These are phyloP conservation scores for Arabidopsis lyrata DNA, from an alignment of 441 rosid species.

Conservation along the genomic window DNA sequence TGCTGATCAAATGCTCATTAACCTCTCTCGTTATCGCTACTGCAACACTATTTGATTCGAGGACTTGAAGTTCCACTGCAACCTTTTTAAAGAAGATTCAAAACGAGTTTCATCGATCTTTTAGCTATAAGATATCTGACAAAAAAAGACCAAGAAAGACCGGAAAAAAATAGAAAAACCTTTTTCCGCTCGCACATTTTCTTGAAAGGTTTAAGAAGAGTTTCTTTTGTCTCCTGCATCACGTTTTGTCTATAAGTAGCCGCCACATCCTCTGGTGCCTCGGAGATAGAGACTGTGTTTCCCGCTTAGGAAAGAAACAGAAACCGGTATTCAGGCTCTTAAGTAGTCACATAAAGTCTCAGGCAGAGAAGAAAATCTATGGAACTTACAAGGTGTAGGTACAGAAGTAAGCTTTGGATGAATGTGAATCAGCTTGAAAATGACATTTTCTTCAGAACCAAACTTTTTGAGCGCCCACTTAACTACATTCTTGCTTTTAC, in stretches of 20 bases:
- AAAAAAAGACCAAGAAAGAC: constrained; percentile 17
- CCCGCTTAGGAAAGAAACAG: constrained; percentile 62
- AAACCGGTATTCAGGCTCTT: constrained; percentile 3
- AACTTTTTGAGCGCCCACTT: constrained; percentile 85
- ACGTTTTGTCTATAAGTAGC: constrained; percentile 69
- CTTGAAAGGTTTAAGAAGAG: constrained; percentile 69
- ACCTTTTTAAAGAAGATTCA: constrained; percentile 53
- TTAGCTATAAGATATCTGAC: not conserved
- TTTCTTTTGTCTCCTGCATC: constrained; percentile 61
- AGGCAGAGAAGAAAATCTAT: not conserved
- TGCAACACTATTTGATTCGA: constrained; percentile 78
- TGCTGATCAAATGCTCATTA: constrained; percentile 52
- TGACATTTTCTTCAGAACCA: constrained; percentile 53
- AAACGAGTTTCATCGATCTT: not conserved
- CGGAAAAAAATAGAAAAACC: constrained; percentile 45
- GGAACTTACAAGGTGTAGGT: constrained; percentile 80
- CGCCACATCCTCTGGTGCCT: constrained; percentile 82
- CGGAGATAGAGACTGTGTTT: constrained; percentile 63
- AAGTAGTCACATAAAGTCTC: constrained; percentile 17
- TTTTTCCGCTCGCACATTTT: constrained; percentile 66
- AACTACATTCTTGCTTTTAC: constrained; percentile 65
- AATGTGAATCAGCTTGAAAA: constrained; percentile 74
- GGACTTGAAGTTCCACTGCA: constrained; percentile 58
- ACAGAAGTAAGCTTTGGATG: constrained; percentile 61
- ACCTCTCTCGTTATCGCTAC: constrained; percentile 77